phyloP scores from a whole-genome alignment of 495 filamentous ascomycete species.

The Penicillium robsamsonii region DNA sequence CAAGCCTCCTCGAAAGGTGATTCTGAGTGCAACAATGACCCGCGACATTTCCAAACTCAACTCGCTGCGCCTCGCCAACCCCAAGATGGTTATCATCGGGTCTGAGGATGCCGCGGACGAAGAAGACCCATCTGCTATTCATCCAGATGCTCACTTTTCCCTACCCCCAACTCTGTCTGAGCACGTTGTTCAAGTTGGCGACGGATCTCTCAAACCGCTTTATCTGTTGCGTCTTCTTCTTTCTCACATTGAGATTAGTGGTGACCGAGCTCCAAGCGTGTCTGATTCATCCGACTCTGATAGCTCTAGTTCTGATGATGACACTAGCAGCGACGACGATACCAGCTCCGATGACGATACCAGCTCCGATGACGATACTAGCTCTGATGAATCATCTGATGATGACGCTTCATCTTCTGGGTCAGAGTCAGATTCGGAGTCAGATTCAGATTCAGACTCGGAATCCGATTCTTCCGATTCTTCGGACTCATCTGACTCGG shows the following conservation, averaged over 20 bases:
- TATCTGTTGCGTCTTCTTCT: constrained; percentile 58
- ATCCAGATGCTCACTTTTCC: constrained; percentile 45
- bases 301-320: constrained; percentile 26
- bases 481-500: constrained; percentile 28
- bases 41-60: constrained; percentile 78
- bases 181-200: constrained; percentile 67
- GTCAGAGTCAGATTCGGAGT: constrained; percentile 30
- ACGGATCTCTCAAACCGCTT: constrained; percentile 78
- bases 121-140: constrained; percentile 22
- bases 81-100: constrained; percentile 71
- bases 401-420: constrained; percentile 28
- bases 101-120: constrained; percentile 42
- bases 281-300: constrained; percentile 33
- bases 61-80: constrained; percentile 67
- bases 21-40: constrained; percentile 93
- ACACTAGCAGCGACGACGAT: constrained; percentile 28
- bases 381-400: constrained; percentile 32
- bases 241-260: constrained; percentile 34
- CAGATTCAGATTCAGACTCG: constrained; percentile 24
- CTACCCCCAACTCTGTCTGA: constrained; percentile 72
- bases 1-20: constrained; percentile 62
- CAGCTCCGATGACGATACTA: constrained; percentile 28
- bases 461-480: constrained; percentile 24
- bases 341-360: constrained; percentile 26
- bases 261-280: constrained; percentile 5